Percentiles rank a stretch among this genome's conserved stretches.
These are phyloP conservation scores for Axilococcus clingmanii DNA, from an alignment of 139 green algal species.

Conservation along the genomic window DNA sequence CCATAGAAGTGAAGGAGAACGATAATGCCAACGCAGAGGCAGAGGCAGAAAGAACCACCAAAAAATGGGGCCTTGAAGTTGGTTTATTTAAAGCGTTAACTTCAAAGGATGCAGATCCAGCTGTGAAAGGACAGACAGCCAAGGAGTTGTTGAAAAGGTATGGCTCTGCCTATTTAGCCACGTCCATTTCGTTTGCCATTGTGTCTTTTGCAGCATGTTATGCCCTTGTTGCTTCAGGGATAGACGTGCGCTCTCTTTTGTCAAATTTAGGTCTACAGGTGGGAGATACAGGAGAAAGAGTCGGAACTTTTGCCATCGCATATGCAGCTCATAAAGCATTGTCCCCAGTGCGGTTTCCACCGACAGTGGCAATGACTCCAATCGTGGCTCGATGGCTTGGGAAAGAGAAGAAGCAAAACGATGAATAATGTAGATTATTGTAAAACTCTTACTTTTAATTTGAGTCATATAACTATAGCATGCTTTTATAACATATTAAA, in stretches of 20 bases:
- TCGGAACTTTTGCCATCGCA: slow-evolving; percentile 91
- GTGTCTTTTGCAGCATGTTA: slow-evolving; percentile 93
- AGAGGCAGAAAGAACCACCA: slow-evolving; percentile 41
- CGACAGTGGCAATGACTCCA: slow-evolving; percentile 95
- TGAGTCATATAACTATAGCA: too few species aligned
- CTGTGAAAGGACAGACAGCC: slow-evolving; percentile 34
- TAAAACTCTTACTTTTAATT: too few species aligned
- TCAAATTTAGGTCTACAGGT: slow-evolving; percentile 69
- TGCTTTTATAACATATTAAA: too few species aligned
- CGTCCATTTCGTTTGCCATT: slow-evolving; percentile 91
- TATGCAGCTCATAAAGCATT: slow-evolving; percentile 98
- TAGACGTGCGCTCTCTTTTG: slow-evolving; percentile 79
- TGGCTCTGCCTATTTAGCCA: slow-evolving; percentile 91
- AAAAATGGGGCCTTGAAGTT: slow-evolving; percentile 87
- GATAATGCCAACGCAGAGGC: slow-evolving; percentile 1
- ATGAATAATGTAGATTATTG: too few species aligned
- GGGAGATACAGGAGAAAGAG: slow-evolving; percentile 57
- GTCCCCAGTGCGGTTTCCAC: slow-evolving; percentile 95
- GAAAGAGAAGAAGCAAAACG: slow-evolving; percentile 26
- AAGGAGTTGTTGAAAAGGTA: slow-evolving; percentile 91
- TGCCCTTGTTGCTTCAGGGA: slow-evolving; percentile 64
- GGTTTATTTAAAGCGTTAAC: slow-evolving; percentile 79
- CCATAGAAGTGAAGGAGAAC: not conserved
- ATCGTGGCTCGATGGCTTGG: slow-evolving; percentile 80
- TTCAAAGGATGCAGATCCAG: slow-evolving; percentile 32